A percentile compares a stretch with the other conserved stretches of the same genome.
Conservation (phyloP, 345 rosid genomes). For the Trapa bicornis region DNA sequence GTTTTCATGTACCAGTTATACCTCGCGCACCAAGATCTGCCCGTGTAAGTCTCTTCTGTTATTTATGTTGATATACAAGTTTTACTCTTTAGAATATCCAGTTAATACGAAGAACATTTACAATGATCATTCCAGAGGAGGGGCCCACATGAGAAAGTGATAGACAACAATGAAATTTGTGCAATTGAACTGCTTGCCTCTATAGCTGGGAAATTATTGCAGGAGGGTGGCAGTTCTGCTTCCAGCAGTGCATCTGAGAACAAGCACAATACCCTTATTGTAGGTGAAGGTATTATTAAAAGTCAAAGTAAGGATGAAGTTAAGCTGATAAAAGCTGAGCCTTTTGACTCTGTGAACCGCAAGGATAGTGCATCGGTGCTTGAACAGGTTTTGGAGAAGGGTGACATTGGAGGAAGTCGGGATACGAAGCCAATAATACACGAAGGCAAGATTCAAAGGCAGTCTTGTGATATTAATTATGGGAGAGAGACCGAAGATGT, state of each 20-base stretch:
- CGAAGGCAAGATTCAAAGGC: neutral
- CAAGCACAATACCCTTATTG: constrained; percentile 19
- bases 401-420: neutral
- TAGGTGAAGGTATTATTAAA: constrained; percentile 24
- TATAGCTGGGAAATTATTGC: constrained; percentile 60
- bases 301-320: constrained; percentile 21
- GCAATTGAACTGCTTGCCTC: constrained; percentile 75
- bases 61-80: neutral
- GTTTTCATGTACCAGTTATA: constrained; percentile 9
- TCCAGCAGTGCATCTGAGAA: constrained; percentile 49
- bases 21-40: constrained; percentile 50
- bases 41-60: constrained; percentile 33
- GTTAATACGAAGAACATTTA: constrained; percentile 12
- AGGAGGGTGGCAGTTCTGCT: constrained; percentile 62
- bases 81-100: constrained; percentile 5
- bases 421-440: neutral
- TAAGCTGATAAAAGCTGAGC: constrained; percentile 8
- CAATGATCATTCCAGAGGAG: constrained; percentile 36
- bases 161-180: constrained; percentile 31
- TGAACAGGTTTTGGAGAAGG: neutral
- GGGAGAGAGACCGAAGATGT: neutral
- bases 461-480: neutral
- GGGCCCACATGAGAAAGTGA: constrained; percentile 20
- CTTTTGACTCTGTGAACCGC: neutral
- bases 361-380: neutral